phyloP scores from a whole-genome alignment of 2,329 filamentous ascomycete species.

The Cladosporium sp. region DNA sequence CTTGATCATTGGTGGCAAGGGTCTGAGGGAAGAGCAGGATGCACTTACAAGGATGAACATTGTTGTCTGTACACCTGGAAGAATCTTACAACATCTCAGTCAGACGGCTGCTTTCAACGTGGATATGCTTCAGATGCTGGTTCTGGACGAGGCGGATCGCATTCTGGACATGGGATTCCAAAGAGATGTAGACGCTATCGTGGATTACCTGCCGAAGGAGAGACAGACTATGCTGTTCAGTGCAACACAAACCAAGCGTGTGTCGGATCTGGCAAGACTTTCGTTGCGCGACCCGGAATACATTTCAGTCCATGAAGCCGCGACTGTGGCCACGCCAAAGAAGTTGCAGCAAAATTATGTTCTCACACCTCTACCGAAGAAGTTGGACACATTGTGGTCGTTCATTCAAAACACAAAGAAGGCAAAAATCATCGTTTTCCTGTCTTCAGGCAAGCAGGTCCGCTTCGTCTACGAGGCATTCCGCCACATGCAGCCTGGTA shows the following conservation, averaged over 20 bases:
- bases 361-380: slow-evolving; percentile 76
- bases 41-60: slow-evolving; percentile 92
- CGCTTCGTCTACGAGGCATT: slow-evolving; percentile 94
- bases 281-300: slow-evolving; percentile 91
- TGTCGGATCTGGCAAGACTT: slow-evolving; percentile 84
- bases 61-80: slow-evolving; percentile 86
- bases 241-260: slow-evolving; percentile 90
- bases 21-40: slow-evolving; percentile 79
- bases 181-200: slow-evolving; percentile 79
- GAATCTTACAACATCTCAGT: slow-evolving; percentile 92
- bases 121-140: slow-evolving; percentile 85
- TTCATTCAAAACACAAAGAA: slow-evolving; percentile 91
- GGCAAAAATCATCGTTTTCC: slow-evolving; percentile 89
- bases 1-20: slow-evolving; percentile 90
- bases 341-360: slow-evolving; percentile 89
- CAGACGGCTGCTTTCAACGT: slow-evolving; percentile 88
- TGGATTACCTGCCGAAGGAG: slow-evolving; percentile 81
- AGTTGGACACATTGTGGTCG: slow-evolving; percentile 86
- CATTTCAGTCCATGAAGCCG: slow-evolving; percentile 84
- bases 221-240: slow-evolving; percentile 93
- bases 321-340: slow-evolving; percentile 72
- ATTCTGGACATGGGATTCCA: slow-evolving; percentile 99
- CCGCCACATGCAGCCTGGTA: slow-evolving; percentile 87
- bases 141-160: slow-evolving; percentile 91
- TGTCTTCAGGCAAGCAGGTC: slow-evolving; percentile 94